A percentile compares a stretch with the other conserved stretches of the same genome.
Conservation (phyloP, 108 stramenopile species). For the Chaetoceros tenuissimus region DNA sequence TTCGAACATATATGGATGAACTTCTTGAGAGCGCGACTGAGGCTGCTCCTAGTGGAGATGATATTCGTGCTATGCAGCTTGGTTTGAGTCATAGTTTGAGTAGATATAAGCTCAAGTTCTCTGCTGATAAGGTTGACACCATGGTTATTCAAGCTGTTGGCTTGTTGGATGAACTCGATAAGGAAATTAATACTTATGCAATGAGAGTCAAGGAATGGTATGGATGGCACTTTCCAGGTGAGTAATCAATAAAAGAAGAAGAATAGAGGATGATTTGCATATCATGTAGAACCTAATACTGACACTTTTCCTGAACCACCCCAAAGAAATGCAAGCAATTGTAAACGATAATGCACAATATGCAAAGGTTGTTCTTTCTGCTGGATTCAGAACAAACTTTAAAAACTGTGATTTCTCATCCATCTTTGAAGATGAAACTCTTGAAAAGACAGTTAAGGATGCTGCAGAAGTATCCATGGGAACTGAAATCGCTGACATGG, state of each 20-base stretch:
- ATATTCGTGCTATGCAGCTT: slow-evolving; percentile 89
- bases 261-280: too few species aligned
- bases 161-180: slow-evolving; percentile 98
- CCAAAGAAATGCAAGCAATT: slow-evolving; percentile 85
- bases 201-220: slow-evolving; percentile 99
- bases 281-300: too few species aligned
- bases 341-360: slow-evolving; percentile 96
- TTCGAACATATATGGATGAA: slow-evolving; percentile 86
- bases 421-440: slow-evolving; percentile 87
- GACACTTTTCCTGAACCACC: too few species aligned
- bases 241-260: too few species aligned
- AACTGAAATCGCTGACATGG: slow-evolving; percentile 95
- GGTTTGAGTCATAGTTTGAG: slow-evolving; percentile 94
- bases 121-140: slow-evolving; percentile 99
- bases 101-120: slow-evolving; percentile 99
- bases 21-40: slow-evolving; percentile 61
- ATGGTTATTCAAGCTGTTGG: slow-evolving; percentile 99
- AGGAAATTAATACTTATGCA: slow-evolving; percentile 99
- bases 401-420: slow-evolving; percentile 78
- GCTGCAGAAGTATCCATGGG: slow-evolving; percentile 99
- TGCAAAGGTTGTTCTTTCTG: slow-evolving; percentile 86
- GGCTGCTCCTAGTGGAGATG: slow-evolving; percentile 27
- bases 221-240: slow-evolving; percentile 98
- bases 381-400: slow-evolving; percentile 86
- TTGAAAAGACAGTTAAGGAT: slow-evolving; percentile 87